Percentiles rank a stretch among this genome's conserved stretches.
phyloP scores from a whole-genome alignment of 345 rosid species.

The Turritis glabra region DNA sequence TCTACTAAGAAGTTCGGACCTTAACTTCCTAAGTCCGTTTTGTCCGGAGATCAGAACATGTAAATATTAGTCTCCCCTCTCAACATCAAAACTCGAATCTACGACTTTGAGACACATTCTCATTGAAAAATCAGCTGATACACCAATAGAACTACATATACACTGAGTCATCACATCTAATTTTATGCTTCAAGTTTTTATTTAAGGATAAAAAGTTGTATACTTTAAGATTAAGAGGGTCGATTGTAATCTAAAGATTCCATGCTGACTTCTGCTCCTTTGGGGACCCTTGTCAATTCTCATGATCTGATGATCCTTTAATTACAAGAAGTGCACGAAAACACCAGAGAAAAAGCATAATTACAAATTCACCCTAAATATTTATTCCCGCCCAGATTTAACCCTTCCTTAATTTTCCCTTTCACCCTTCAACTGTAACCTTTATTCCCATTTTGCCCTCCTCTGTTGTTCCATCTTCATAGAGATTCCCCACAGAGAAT shows the following conservation, averaged over 20 bases:
- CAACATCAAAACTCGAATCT: background rate
- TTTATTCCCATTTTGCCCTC: constrained; percentile 23
- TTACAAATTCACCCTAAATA: constrained; percentile 35
- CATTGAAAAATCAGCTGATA: background rate
- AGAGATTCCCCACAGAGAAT: constrained; percentile 1
- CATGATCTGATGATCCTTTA: background rate
- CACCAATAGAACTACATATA: background rate
- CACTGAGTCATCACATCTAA: background rate
- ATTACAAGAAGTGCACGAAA: constrained; percentile 33
- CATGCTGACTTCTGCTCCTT: background rate
- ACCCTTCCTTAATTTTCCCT: constrained; percentile 14
- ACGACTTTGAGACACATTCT: background rate
- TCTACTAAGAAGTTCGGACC: no score
- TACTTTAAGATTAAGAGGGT: background rate
- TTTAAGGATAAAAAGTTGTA: background rate
- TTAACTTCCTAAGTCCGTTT: background rate
- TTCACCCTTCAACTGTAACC: background rate
- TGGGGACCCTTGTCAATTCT: background rate
- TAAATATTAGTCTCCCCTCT: background rate
- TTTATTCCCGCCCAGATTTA: constrained; percentile 21
- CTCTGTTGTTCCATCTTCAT: background rate
- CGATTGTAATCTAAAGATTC: background rate
- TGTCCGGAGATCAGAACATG: no score
- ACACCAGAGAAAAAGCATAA: constrained; percentile 20
- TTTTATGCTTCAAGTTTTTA: background rate